Percentiles rank a stretch among this genome's conserved stretches.
Conservation (phyloP, 768 basidiomycete species). For the Clitopilus hobsonii region DNA sequence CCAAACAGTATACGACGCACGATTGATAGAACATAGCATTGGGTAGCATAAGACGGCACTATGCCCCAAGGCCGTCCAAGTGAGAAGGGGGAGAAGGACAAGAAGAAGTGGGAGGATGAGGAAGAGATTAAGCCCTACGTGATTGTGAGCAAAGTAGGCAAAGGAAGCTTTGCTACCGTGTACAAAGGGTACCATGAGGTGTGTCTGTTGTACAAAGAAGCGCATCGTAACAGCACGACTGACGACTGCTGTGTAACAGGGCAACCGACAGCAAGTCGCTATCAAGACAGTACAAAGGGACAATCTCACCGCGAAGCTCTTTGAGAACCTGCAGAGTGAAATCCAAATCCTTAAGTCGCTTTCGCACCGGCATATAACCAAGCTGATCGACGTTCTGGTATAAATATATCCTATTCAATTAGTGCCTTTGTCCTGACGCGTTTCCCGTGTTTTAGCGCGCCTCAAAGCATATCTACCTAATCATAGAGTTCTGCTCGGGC, state of each 20-base stretch:
- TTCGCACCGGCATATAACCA: conserved; percentile 90
- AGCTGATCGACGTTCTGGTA: conserved; percentile 90
- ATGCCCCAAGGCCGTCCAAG: conserved; percentile 1
- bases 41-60: not conserved
- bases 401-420: conserved; percentile 9
- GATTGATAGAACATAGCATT: too few relatives aligned
- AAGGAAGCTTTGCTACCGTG: conserved; percentile 95
- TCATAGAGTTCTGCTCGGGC: conserved; percentile 97
- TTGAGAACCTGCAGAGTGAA: conserved; percentile 98
- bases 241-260: conserved; percentile 36
- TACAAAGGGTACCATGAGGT: conserved; percentile 92
- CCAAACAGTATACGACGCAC: too few relatives aligned
- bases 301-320: conserved; percentile 84
- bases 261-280: conserved; percentile 75
- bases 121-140: conserved; percentile 76
- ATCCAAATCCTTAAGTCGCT: conserved; percentile 94
- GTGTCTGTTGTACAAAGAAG: conserved; percentile 17
- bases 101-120: conserved; percentile 38
- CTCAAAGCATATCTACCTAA: conserved; percentile 81
- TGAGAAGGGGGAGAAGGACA: conserved; percentile 3
- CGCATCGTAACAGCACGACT: not conserved
- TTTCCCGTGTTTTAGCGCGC: conserved; percentile 42
- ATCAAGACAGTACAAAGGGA: conserved; percentile 92
- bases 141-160: conserved; percentile 72
- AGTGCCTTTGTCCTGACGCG: not conserved